phyloP scores from a whole-genome alignment of 2,329 filamentous ascomycete species.

The Aspergillus amoenus region DNA sequence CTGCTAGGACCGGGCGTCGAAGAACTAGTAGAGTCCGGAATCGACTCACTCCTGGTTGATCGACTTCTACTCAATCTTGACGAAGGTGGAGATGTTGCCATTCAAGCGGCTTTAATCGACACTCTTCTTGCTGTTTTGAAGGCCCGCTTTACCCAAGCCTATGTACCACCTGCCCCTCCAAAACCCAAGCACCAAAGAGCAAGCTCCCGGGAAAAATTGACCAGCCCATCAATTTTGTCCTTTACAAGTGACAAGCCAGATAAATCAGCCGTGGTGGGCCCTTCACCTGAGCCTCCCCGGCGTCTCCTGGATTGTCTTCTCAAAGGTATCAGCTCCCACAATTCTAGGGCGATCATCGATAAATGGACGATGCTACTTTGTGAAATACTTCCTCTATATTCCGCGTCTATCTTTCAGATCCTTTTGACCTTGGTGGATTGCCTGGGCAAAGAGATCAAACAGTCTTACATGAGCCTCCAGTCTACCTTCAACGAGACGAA shows the following conservation, averaged over 20 bases:
- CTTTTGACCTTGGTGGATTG: slow-evolving; percentile 89
- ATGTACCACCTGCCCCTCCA: slow-evolving; percentile 31
- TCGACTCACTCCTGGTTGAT: slow-evolving; percentile 71
- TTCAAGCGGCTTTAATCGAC: slow-evolving; percentile 76
- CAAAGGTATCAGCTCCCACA: slow-evolving; percentile 72
- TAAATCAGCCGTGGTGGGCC: slow-evolving; percentile 30
- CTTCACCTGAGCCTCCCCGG: slow-evolving; percentile 54
- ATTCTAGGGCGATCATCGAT: slow-evolving; percentile 75
- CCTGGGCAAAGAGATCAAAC: slow-evolving; percentile 73
- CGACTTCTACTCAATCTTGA: slow-evolving; percentile 62
- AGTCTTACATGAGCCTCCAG: slow-evolving; percentile 70
- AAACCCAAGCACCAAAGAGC: slow-evolving; percentile 37
- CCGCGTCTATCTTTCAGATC: slow-evolving; percentile 82
- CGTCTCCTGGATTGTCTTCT: slow-evolving; percentile 77
- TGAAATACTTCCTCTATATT: slow-evolving; percentile 80
- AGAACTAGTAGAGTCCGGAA: slow-evolving; percentile 47
- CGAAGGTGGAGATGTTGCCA: slow-evolving; percentile 60
- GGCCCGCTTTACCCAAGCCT: slow-evolving; percentile 49
- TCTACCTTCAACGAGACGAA: slow-evolving; percentile 41
- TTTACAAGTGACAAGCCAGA: slow-evolving; percentile 47
- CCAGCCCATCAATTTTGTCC: slow-evolving; percentile 45
- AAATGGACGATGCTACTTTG: slow-evolving; percentile 87
- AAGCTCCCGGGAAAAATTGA: slow-evolving; percentile 39
- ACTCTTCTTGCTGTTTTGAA: slow-evolving; percentile 74
- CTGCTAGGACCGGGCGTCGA: slow-evolving; percentile 41